phyloP scores from a whole-genome alignment of 2,329 filamentous ascomycete species.

The Aspergillus melleus region DNA sequence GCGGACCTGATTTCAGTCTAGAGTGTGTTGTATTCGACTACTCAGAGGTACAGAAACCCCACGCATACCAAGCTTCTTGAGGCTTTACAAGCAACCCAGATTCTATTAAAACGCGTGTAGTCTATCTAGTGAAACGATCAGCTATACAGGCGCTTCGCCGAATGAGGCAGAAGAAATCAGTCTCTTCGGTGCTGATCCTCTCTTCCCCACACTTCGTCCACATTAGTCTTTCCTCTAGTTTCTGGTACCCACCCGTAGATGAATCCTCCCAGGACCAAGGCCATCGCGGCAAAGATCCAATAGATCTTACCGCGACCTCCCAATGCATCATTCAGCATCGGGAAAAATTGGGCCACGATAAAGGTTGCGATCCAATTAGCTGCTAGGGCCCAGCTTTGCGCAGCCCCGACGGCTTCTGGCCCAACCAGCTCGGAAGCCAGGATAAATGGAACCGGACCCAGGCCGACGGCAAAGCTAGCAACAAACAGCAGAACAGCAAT shows the following conservation, averaged over 20 bases:
- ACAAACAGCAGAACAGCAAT: conserved; percentile 83
- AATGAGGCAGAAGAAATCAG: conserved; percentile 12
- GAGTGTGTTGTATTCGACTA: not conserved
- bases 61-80: too few relatives aligned
- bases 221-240: conserved; percentile 79
- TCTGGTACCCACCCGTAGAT: conserved; percentile 77
- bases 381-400: conserved; percentile 83
- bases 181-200: conserved; percentile 33
- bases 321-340: conserved; percentile 74
- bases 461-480: conserved; percentile 81
- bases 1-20: not conserved
- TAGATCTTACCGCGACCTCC: conserved; percentile 83
- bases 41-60: not conserved
- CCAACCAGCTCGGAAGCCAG: conserved; percentile 87
- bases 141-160: too few relatives aligned
- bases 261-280: conserved; percentile 68
- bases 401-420: conserved; percentile 85
- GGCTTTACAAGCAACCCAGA: too few relatives aligned
- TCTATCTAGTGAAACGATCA: too few relatives aligned
- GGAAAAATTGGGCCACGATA: conserved; percentile 91
- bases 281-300: conserved; percentile 82
- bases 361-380: conserved; percentile 92
- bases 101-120: too few relatives aligned
- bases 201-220: conserved; percentile 89
- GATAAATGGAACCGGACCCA: conserved; percentile 94